Evolutionary conservation across 129 eudicot species (phyloP), one percentile per base, ranked within the genome.

Genomic region (Centrapalus pauciflorus): DNA sequence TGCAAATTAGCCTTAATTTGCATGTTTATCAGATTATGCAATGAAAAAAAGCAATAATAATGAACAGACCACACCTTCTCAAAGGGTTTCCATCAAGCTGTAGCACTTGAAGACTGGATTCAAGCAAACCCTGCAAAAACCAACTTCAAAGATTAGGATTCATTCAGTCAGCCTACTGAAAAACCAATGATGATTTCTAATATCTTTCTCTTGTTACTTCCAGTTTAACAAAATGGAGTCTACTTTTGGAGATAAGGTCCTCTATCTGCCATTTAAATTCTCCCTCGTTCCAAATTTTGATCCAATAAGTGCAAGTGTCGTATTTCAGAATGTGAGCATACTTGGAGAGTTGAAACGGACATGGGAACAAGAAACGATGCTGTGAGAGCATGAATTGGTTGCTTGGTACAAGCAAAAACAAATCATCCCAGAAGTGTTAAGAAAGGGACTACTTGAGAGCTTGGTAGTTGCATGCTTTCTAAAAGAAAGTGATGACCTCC

Each of bases 1-100:
- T 50, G 56, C 17, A 20, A 1, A 16, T 50, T 50, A 50, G 56
- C 27, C 56, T 19, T 50, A 50, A 50, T 21, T 50, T 21, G 56
- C 28, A 50, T 0, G 10, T 13, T 16, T 26, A 2, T 2, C 17
- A 6, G 2, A 3, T 11, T 12, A 20, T 10, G 55, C 29, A 17
- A 58, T 41, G 13, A 29, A 30, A 46, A 14, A 34, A 71, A 33
- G 32, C n/a, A n/a, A n/a, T n/a, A n/a, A n/a, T n/a, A n/a, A n/a
- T n/a, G n/a, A n/a, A 17, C 14, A 16, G 48, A 13, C 16, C 20
- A 33, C 73, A 90, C 99, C 99, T 93, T 89, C 99, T 82, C 74
- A 93, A 59, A 34, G 99, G 95, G 74, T 93, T 93, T 67, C 96
- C 99, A 56, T 83, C 96, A 55, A 93, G 91, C 71, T 80, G 84